These are phyloP conservation scores for Solanum hybrid DNA, from an alignment of 305 asterid genomes.

Conservation along the genomic window DNA sequence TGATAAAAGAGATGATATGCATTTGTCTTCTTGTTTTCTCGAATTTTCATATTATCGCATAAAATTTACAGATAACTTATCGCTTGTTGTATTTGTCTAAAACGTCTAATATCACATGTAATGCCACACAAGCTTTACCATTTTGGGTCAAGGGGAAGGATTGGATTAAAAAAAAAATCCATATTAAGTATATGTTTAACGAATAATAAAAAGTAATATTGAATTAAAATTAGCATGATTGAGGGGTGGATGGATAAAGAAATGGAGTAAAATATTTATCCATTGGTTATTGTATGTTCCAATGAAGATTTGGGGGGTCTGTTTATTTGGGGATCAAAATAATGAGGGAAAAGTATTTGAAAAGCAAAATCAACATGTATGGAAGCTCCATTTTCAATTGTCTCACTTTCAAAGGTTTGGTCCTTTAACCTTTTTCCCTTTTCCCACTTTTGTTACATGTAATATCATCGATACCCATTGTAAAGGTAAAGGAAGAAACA, in stretches of 20 bases:
- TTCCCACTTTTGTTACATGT: background rate
- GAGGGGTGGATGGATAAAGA: background rate
- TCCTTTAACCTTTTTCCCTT: background rate
- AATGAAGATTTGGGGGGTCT: background rate
- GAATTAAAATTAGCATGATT: background rate
- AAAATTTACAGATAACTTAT: background rate
- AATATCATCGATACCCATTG: background rate
- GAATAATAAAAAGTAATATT: background rate
- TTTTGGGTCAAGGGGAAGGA: background rate
- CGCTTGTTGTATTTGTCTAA: background rate
- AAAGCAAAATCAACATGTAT: background rate
- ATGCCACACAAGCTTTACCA: background rate
- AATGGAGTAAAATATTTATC: background rate
- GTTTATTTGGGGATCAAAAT: background rate
- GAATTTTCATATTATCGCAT: background rate
- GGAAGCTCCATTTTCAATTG: background rate
- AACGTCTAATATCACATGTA: background rate
- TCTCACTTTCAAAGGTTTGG: background rate
- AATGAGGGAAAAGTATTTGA: constrained; percentile 4
- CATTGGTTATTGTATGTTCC: background rate
- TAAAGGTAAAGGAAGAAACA: background rate
- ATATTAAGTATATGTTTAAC: background rate
- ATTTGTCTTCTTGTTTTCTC: background rate
- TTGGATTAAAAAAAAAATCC: background rate
- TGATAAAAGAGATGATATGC: background rate